Conservation (phyloP, 371 early-diverging fungal species). For the Sanchytrium tribonematis region DNA sequence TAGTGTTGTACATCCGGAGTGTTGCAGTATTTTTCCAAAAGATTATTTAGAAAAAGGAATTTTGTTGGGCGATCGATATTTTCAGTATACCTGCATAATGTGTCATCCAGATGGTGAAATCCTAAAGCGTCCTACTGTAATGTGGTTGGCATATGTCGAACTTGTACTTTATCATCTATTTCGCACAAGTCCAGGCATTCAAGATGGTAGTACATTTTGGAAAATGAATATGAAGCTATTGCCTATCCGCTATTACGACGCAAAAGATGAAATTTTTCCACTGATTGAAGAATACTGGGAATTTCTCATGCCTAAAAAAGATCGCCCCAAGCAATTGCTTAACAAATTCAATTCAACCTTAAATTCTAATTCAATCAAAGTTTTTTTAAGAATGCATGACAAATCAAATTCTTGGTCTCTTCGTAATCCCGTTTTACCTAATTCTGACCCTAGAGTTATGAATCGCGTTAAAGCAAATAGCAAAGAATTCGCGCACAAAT, state of each 20-base stretch:
- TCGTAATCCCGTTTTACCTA: not conserved
- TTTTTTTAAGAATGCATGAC: not conserved
- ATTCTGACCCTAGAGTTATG: not conserved
- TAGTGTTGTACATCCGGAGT: not conserved
- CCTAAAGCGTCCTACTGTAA: not conserved
- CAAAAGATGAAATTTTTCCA: not conserved
- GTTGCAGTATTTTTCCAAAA: not conserved
- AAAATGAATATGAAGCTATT: not conserved
- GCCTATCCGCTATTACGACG: not conserved
- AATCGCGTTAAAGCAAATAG: not conserved
- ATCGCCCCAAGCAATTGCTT: not conserved
- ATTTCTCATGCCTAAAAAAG: not conserved
- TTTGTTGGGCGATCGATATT: not conserved
- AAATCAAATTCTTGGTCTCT: not conserved
- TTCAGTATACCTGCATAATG: not conserved
- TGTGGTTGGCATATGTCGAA: not conserved
- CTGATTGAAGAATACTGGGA: not conserved
- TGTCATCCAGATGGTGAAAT: not conserved
- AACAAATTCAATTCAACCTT: not conserved
- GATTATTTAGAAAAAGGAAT: not conserved
- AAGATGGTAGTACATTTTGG: not conserved
- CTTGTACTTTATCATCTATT: not conserved
- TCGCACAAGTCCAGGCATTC: not conserved
- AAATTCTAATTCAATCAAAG: not conserved
- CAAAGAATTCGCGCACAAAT: not conserved